Conservation (phyloP, 768 basidiomycete genomes). For the Leccinum aurantiacum region DNA sequence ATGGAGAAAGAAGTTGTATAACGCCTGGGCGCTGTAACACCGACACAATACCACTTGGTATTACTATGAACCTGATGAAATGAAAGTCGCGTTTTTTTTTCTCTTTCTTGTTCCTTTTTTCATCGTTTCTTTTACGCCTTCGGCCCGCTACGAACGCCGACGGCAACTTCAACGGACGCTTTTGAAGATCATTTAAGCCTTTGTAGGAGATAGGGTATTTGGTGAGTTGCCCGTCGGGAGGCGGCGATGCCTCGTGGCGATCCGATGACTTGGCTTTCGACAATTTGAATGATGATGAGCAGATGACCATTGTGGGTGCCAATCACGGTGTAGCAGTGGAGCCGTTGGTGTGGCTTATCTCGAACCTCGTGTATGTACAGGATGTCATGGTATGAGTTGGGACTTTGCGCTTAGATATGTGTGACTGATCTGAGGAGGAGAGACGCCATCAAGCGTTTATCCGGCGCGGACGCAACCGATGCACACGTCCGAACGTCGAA, state of each 20-base stretch:
- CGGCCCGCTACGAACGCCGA: neutral
- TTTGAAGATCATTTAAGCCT: slow-evolving; percentile 5
- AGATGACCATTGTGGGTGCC: neutral
- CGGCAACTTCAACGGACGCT: neutral
- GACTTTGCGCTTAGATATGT: neutral
- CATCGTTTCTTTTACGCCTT: neutral
- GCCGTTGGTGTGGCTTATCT: slow-evolving; percentile 1
- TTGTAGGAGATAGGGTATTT: neutral
- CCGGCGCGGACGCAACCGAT: neutral
- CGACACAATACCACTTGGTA: neutral
- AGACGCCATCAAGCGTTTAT: neutral
- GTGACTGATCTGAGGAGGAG: neutral
- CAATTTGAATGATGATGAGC: neutral
- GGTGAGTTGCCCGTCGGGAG: neutral
- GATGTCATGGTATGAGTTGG: neutral
- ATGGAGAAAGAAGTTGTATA: neutral
- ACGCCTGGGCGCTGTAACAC: neutral
- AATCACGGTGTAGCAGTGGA: neutral
- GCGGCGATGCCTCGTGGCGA: neutral
- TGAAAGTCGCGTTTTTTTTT: slow-evolving; percentile 3
- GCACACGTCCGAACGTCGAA: no score
- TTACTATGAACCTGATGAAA: slow-evolving; percentile 8
- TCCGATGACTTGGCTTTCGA: neutral
- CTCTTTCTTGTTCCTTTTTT: neutral
- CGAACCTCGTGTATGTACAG: neutral